A percentile compares a stretch with the other conserved stretches of the same genome.
These are phyloP conservation scores for Erythrophleum fordii DNA, from an alignment of 306 rosid genomes.

Conservation along the genomic window DNA sequence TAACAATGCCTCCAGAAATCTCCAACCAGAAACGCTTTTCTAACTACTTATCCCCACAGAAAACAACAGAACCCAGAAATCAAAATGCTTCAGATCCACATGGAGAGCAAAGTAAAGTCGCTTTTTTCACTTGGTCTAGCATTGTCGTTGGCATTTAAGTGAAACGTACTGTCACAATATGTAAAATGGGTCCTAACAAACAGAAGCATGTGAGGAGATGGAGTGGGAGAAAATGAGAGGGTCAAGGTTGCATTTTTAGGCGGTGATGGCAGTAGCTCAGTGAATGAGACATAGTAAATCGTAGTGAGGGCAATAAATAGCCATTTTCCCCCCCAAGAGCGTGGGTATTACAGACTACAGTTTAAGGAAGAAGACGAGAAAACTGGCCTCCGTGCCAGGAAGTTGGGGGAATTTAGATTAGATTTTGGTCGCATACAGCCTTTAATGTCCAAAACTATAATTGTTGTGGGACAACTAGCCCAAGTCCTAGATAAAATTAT, in stretches of 20 bases:
- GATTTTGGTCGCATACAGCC: constrained; percentile 15
- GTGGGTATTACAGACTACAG: neutral
- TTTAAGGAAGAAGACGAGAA: constrained; percentile 10
- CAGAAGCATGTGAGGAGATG: neutral
- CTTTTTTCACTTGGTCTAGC: neutral
- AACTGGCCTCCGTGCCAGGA: constrained; percentile 42
- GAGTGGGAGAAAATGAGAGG: constrained; percentile 17
- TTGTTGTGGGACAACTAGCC: no score
- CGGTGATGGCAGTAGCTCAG: constrained; percentile 39
- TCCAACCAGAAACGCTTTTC: neutral
- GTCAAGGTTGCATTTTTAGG: constrained; percentile 39
- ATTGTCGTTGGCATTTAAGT: neutral
- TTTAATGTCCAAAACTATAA: neutral
- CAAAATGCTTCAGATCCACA: constrained; percentile 43
- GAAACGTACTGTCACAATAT: neutral
- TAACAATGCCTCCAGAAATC: neutral
- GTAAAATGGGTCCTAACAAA: constrained; percentile 38
- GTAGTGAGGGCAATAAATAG: constrained; percentile 25
- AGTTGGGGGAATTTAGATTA: constrained; percentile 38
- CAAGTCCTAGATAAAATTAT: no score
- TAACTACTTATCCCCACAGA: neutral
- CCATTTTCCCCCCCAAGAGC: neutral
- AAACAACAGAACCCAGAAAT: constrained; percentile 38
- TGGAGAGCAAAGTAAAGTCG: constrained; percentile 11
- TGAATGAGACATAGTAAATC: constrained; percentile 45